Evolutionary conservation across 257 asterid species (phyloP), one percentile per base, ranked within the genome.

Genomic region (Penstemon barbatus): DNA sequence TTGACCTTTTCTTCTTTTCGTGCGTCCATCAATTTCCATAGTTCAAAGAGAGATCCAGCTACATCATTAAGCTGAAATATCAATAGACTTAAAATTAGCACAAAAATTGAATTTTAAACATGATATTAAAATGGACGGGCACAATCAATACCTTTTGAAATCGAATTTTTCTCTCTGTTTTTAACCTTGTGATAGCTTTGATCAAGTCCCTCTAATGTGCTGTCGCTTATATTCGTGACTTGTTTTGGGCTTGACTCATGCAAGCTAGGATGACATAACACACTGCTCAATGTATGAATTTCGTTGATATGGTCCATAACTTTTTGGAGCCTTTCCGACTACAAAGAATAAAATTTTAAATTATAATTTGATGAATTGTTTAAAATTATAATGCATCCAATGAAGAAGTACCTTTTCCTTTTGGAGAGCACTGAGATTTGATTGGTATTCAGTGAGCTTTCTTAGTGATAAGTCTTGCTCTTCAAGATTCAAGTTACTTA

Each of bases 1-100:
- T 71, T 76, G 12, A 65, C 71, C 75, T 74, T 87, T 73, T 90
- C 99, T 70, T 84, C 92, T 69, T 68, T 81, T 12, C 78, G 73
- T 55, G 89, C 70, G 77, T 89, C 96, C 97, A 93, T 88, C 82
- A 93, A 79, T 74, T 82, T 87, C 97, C 99, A 93, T n/a, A n/a
- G n/a, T n/a, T n/a, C n/a, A n/a, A n/a, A n/a, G n/a, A n/a, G 88
- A 42, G 91, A 82, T 18, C 82, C 81, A 52, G 87, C 81, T 59
- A 88, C 85, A 53, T 90, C 96, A 76, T 87, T 93, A 63, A 93
- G 84, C 99, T 93, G 94, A 82, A 84, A 49, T 56, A 52, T 57
- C 10, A 68, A 69, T 25, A 57, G 56, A 43, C 70, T 66, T 68
- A 44, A n/a, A 59, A 72, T 74, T 73, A 80, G 70, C 61, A 55